phyloP scores from a whole-genome alignment of 345 rosid species.

The Corchorus capsularis region DNA sequence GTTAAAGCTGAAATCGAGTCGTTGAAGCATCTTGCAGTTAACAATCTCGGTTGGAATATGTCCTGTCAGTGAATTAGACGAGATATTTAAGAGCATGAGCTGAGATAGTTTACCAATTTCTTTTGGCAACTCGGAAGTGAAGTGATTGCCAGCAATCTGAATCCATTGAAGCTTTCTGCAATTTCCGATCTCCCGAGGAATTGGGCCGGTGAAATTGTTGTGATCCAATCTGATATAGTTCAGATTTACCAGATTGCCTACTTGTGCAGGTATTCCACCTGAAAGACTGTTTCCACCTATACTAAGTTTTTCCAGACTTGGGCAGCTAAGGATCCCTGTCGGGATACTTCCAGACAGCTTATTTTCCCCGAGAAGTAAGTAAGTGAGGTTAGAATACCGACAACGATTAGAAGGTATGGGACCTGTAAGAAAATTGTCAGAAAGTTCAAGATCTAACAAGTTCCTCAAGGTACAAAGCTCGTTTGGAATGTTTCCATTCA shows the following conservation, averaged over 20 bases:
- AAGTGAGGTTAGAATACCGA: slow-evolving; percentile 45
- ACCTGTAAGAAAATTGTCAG: slow-evolving; percentile 37
- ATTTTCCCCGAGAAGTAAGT: slow-evolving; percentile 71
- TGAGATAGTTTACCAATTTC: slow-evolving; percentile 72
- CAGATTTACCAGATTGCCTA: slow-evolving; percentile 70
- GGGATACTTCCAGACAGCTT: slow-evolving; percentile 71
- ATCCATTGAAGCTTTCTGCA: slow-evolving; percentile 75
- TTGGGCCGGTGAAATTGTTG: slow-evolving; percentile 38
- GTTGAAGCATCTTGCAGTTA: slow-evolving; percentile 77
- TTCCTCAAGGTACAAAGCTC: no score
- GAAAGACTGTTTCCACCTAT: slow-evolving; percentile 48
- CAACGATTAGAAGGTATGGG: slow-evolving; percentile 76
- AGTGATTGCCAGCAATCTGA: slow-evolving; percentile 66
- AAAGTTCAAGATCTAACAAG: no score
- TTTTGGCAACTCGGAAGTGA: slow-evolving; percentile 56
- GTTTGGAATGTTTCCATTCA: no score
- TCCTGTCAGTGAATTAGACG: slow-evolving; percentile 71
- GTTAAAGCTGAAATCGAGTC: slow-evolving; percentile 78
- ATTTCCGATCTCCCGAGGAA: slow-evolving; percentile 63
- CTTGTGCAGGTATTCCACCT: slow-evolving; percentile 73
- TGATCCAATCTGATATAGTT: slow-evolving; percentile 25
- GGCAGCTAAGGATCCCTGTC: slow-evolving; percentile 51
- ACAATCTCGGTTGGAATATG: slow-evolving; percentile 71
- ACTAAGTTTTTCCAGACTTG: slow-evolving; percentile 58
- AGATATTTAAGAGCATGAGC: slow-evolving; percentile 72